These are phyloP conservation scores for Skeletonema costatum DNA, from an alignment of 108 stramenopile genomes.

Conservation along the genomic window DNA sequence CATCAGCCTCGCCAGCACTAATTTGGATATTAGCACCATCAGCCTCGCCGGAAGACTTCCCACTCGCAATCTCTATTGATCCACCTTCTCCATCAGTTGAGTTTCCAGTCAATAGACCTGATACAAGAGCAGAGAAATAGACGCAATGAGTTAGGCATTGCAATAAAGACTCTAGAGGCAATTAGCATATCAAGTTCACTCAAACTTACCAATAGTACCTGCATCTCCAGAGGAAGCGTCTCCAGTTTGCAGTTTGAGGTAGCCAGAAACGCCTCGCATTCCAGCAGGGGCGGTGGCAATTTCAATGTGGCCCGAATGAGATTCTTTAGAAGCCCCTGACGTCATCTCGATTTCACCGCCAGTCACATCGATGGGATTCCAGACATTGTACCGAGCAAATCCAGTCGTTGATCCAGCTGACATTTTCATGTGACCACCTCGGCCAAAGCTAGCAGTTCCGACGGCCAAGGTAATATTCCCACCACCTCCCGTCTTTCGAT, in stretches of 20 bases:
- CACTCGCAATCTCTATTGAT: conserved; percentile 1
- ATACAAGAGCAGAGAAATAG: neutral
- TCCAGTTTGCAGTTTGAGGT: conserved; percentile 4
- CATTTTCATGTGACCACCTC: neutral
- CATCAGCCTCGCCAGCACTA: conserved; percentile 4
- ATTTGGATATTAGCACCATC: conserved; percentile 10
- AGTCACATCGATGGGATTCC: conserved; percentile 8
- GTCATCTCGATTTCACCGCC: conserved; percentile 6
- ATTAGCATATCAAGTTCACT: neutral
- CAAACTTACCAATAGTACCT: neutral
- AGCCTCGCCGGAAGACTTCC: neutral
- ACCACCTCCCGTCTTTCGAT: conserved; percentile 7
- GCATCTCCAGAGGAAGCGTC: conserved; percentile 2
- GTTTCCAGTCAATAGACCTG: conserved; percentile 4
- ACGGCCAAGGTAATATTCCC: conserved; percentile 24
- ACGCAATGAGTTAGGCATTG: neutral
- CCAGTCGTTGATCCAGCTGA: conserved; percentile 5
- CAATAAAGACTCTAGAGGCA: neutral
- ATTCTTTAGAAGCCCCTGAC: neutral
- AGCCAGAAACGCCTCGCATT: neutral
- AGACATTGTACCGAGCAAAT: neutral
- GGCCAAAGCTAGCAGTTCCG: conserved; percentile 1
- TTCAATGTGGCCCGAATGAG: neutral
- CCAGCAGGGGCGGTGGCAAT: conserved; percentile 5
- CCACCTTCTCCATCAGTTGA: conserved; percentile 11